phyloP scores from a whole-genome alignment of 73 alveolate genomes.

The Paramecium primaurelia region DNA sequence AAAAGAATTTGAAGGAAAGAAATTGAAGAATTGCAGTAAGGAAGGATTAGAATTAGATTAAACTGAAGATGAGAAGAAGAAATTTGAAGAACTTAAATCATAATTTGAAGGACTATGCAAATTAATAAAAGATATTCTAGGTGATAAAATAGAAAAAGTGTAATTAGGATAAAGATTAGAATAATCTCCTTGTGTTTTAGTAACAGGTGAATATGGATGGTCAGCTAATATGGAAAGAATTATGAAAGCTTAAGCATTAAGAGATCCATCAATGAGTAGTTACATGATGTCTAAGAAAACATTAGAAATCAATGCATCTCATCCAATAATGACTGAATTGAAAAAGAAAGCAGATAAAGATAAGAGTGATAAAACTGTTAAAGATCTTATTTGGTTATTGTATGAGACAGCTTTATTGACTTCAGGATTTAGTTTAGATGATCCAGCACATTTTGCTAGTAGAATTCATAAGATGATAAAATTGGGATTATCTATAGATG shows the following conservation, averaged over 20 bases:
- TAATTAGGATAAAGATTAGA: conserved; percentile 93
- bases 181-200: conserved; percentile 99
- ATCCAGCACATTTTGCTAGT: conserved; percentile 96
- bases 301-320: conserved; percentile 95
- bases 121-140: conserved; percentile 97
- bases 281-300: conserved; percentile 99
- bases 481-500: conserved; percentile 95
- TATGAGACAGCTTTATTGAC: conserved; percentile 98
- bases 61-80: conserved; percentile 95
- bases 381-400: conserved; percentile 98
- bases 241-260: conserved; percentile 99
- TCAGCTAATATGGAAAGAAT: conserved; percentile 99
- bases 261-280: conserved; percentile 97
- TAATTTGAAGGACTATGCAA: conserved; percentile 98
- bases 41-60: conserved; percentile 98
- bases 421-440: conserved; percentile 98
- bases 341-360: conserved; percentile 96
- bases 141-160: conserved; percentile 99
- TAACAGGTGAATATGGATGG: conserved; percentile 99
- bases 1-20: conserved; percentile 99
- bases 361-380: conserved; percentile 96
- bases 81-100: conserved; percentile 96
- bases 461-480: conserved; percentile 99
- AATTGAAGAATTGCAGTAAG: conserved; percentile 93
- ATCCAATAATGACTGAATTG: conserved; percentile 93